Evolutionary conservation across 2,329 filamentous ascomycete genomes (phyloP).

Genomic region (Metarhizium album): DNA sequence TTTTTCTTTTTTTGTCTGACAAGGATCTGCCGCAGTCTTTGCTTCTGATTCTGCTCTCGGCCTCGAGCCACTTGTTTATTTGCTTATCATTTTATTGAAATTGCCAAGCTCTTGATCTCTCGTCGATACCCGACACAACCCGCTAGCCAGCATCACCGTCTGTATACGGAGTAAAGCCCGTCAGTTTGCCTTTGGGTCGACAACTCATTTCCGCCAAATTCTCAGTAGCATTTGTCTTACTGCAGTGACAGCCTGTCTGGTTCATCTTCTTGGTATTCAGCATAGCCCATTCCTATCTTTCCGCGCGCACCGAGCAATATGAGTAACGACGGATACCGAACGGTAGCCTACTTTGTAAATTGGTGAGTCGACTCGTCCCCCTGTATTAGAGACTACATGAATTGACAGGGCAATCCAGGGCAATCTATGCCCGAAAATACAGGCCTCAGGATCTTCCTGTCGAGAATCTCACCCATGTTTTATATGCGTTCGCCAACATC

Average conservation of each 20-base stretch:
- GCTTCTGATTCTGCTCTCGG: too few species aligned
- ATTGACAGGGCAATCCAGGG: conserved; percentile 31
- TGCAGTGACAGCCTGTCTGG: background rate
- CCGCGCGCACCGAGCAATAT: conserved; percentile 1
- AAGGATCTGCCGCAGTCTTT: too few species aligned
- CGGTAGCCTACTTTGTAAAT: conserved; percentile 66
- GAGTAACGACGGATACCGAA: conserved; percentile 39
- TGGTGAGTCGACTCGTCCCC: conserved; percentile 31
- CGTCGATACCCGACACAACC: background rate
- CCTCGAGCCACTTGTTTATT: too few species aligned
- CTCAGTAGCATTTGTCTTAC: background rate
- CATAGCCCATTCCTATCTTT: background rate
- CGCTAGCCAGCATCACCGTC: background rate
- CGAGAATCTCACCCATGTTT: conserved; percentile 74
- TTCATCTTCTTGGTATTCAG: background rate
- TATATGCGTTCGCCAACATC: conserved; percentile 88
- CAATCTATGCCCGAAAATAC: conserved; percentile 78
- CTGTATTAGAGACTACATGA: background rate
- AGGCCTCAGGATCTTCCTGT: conserved; percentile 74
- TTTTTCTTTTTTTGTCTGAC: too few species aligned
- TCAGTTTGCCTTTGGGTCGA: background rate
- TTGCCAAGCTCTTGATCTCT: too few species aligned
- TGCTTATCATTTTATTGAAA: too few species aligned
- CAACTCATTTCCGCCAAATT: background rate
- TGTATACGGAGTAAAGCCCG: background rate